A percentile compares a stretch with the other conserved stretches of the same genome.
Conservation (phyloP, 305 asterid species). For the Fraxinus paxiana region DNA sequence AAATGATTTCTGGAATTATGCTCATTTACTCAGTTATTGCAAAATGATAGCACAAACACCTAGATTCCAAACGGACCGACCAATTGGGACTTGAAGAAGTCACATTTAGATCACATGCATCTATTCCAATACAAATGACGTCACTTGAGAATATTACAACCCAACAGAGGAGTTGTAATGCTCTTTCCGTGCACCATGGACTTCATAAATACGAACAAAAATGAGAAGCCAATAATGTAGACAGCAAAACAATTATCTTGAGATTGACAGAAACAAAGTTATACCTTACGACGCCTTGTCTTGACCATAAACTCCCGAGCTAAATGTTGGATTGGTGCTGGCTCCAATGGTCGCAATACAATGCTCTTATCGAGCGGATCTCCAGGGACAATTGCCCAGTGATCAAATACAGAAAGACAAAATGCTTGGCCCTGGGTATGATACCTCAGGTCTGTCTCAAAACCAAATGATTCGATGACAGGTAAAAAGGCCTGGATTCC, state of each 20-base stretch:
- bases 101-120: background rate
- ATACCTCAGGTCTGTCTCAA: conserved; percentile 95
- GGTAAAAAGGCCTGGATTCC: conserved; percentile 76
- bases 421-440: conserved; percentile 98
- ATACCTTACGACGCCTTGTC: conserved; percentile 95
- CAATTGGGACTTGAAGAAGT: background rate
- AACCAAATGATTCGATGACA: conserved; percentile 92
- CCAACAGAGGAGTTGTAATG: background rate
- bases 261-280: background rate
- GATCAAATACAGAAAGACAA: conserved; percentile 77
- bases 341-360: conserved; percentile 88
- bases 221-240: background rate
- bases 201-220: background rate
- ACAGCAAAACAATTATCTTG: background rate
- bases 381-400: conserved; percentile 96
- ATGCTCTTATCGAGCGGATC: conserved; percentile 92
- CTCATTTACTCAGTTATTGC: background rate
- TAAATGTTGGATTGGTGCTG: conserved; percentile 89
- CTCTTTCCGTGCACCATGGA: background rate
- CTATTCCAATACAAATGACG: background rate
- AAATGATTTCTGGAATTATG: background rate
- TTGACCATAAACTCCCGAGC: conserved; percentile 98
- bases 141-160: background rate
- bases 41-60: background rate
- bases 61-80: background rate